Base-by-base conservation (phyloP, 345 rosid genomes). In the Salix arbutifolia region DNA sequence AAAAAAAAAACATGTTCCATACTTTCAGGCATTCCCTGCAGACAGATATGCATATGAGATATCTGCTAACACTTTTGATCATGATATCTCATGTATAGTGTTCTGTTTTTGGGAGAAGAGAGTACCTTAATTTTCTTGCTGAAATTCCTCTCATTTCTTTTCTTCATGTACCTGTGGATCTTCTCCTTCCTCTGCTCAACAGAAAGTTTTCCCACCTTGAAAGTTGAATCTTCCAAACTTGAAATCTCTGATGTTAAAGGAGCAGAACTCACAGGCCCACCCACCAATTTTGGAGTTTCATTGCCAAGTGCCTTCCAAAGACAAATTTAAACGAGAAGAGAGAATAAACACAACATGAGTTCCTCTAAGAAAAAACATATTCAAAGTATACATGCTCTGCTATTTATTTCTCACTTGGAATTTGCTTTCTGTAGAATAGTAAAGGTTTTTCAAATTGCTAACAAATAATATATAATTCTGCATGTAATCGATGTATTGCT, bases 61-160 rank as follows among this genome's bases (percentile, higher is more conserved):
- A 14, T 12, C 16, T 44, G 14, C 50, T 44, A 3, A 0, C 17
- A 44, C 50, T 44, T 44, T 44, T 13, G 25, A 53, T 21, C 60
- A 53, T 52, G 23, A 52, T 52, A 52, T 52, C 60, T 52, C 60
- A 6, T 21, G 2, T 21, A 21, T 53, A 53, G 25, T 40, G 44
- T 8, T 53, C 60, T 53, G 60, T 19, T 21, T 53, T 53, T 13
- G 25, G 23, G 48, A 33, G 28, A 40, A 40, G 72, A 67, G 25
- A 50, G 26, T 56, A 92, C 99, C 97, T 96, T 96, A 67, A 96
- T 96, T 90, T 96, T 96, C 87, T 91, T 96, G 95, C 89, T 85
- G 90, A 96, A 96, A 72, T 96, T 96, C 64, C 99, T 92, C 78
- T 96, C 92, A 72, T 91, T 93, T 69, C 97, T 90, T 79, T 96